phyloP scores from a whole-genome alignment of 2,329 filamentous ascomycete species.

The Xylariaceae sp. region DNA sequence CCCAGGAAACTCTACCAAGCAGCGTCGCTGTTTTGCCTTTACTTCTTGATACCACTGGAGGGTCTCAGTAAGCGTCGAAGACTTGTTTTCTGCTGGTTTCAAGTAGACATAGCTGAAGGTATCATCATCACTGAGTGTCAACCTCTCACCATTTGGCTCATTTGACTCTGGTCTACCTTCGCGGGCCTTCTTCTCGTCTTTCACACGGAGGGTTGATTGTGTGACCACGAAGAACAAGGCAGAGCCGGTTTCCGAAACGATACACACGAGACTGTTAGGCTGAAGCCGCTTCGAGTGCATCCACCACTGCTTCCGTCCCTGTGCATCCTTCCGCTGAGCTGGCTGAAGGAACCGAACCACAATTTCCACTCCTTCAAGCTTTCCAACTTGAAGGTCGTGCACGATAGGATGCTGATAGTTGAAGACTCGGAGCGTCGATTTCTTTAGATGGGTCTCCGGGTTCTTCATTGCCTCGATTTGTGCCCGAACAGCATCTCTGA shows the following conservation, averaged over 20 bases:
- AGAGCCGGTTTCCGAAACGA: constrained; percentile 35
- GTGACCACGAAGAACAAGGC: constrained; percentile 39
- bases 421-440: constrained; percentile 29
- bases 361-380: constrained; percentile 38
- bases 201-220: constrained; percentile 19
- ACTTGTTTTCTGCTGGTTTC: constrained; percentile 21
- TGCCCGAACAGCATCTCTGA: constrained; percentile 43
- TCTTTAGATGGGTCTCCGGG: background rate
- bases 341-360: constrained; percentile 44
- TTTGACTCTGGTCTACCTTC: background rate
- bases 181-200: constrained; percentile 10
- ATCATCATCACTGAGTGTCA: constrained; percentile 27
- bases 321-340: constrained; percentile 11
- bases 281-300: constrained; percentile 42
- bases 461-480: constrained; percentile 32
- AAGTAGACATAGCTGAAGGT: constrained; percentile 28
- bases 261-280: constrained; percentile 45
- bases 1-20: constrained; percentile 58
- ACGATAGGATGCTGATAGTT: constrained; percentile 33
- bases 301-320: constrained; percentile 46
- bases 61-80: constrained; percentile 17
- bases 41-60: constrained; percentile 27
- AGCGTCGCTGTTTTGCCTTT: constrained; percentile 10
- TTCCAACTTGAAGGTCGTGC: constrained; percentile 30
- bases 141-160: background rate